Evolutionary conservation across 768 basidiomycete species (phyloP), one percentile per base, ranked within the genome.

Genomic region (Boletus insuetus): DNA sequence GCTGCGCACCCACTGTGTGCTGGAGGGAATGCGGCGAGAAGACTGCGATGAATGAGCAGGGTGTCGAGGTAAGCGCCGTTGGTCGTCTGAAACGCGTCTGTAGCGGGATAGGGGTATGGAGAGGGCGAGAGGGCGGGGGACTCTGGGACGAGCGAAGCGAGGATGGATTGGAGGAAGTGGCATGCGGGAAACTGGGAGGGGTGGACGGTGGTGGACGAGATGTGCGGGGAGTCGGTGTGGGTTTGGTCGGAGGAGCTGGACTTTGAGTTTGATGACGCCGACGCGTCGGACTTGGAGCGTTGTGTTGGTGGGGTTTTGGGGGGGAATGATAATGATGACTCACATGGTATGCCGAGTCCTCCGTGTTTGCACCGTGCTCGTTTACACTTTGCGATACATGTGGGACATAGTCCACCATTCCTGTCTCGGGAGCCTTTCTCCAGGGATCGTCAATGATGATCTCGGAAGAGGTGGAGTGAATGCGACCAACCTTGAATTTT

Each of bases 51-150:
- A 0, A 83, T 82, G 71, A 89, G 87, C 63, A 91, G 84, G 49
- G 80, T 77, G 65, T 91, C 89, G 70, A 91, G 80, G 65, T 89
- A 91, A 55, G 81, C 87, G 62, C 87, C 88, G 73, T 80, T 78
- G 45, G 85, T 86, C 52, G 85, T 89, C 61, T 71, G 69, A 55
- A 76, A 72, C 9, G 55, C 62, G 46, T 59, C 68, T 53, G 66
- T 53, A 12, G 46, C 53, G 59, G 69, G 70, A 19, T 71, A 71
- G 0, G 70, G 70, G 46, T 71, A 72, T 1, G 70, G 70, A 6
- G 29, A 66, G 0, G 70, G 70, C 46, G 58, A 73, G 58, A 71
- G 71, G 22, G 51, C 71, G 70, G 66, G 69, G 38, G 70, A 71
- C 9, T 65, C 70, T 42, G 69, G 74, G 61, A 78, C 79, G 69